A percentile compares a stretch with the other conserved stretches of the same genome.
Evolutionary conservation across 345 rosid species (phyloP).

Genomic region (Microthlaspi erraticum): DNA sequence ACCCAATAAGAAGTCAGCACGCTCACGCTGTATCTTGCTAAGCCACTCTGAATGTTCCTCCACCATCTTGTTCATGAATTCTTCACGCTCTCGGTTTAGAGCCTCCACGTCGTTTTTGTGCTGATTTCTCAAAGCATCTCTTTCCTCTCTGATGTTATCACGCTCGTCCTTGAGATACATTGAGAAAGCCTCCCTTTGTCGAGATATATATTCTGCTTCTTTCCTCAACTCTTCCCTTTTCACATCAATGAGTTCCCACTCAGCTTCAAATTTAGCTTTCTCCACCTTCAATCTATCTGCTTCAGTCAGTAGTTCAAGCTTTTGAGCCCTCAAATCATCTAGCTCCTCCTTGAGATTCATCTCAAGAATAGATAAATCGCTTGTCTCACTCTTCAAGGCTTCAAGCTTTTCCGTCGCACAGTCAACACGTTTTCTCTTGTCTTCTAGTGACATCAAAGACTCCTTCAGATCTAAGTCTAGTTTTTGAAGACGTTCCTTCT

Average conservation of each 20-base stretch:
- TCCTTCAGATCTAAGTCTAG: conserved; percentile 67
- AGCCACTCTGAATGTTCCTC: conserved; percentile 86
- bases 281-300: conserved; percentile 76
- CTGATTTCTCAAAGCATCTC: conserved; percentile 68
- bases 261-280: conserved; percentile 84
- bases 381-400: conserved; percentile 76
- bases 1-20: conserved; percentile 74
- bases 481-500: conserved; percentile 63
- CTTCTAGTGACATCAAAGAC: conserved; percentile 71
- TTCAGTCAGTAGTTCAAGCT: conserved; percentile 74
- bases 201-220: conserved; percentile 61
- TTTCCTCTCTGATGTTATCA: conserved; percentile 71
- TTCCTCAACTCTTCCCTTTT: conserved; percentile 75
- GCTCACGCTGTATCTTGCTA: conserved; percentile 83
- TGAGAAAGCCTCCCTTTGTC: conserved; percentile 67
- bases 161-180: conserved; percentile 84
- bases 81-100: conserved; percentile 79
- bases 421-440: conserved; percentile 67
- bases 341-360: conserved; percentile 93
- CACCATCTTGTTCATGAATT: conserved; percentile 79
- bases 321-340: conserved; percentile 79
- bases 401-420: conserved; percentile 69
- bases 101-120: conserved; percentile 64
- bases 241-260: conserved; percentile 97
- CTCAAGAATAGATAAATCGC: conserved; percentile 75